Evolutionary conservation across 2,329 filamentous ascomycete genomes (phyloP).

Genomic region (Claviceps quebecensis): DNA sequence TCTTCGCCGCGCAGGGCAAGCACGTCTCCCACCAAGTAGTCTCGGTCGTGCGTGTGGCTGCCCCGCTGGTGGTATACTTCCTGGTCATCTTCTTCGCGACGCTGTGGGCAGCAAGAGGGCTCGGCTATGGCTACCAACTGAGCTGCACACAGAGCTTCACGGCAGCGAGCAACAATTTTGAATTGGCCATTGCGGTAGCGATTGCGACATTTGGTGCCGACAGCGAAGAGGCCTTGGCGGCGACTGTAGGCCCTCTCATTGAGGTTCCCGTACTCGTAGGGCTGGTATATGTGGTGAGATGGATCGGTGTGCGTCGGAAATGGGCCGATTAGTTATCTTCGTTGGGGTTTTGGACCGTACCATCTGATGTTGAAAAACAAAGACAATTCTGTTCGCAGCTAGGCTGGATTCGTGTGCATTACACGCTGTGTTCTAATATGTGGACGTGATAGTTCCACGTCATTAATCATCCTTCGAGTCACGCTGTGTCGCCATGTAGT

Average conservation of each 20-base stretch:
- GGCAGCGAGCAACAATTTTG: slow-evolving; percentile 86
- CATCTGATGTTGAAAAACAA: neutral
- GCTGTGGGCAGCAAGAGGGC: slow-evolving; percentile 42
- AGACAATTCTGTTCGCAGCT: neutral
- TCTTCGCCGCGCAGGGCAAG: slow-evolving; percentile 70
- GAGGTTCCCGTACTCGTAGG: slow-evolving; percentile 72
- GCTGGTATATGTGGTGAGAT: slow-evolving; percentile 51
- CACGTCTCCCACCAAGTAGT: slow-evolving; percentile 73
- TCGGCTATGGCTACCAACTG: slow-evolving; percentile 62
- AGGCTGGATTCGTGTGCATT: neutral
- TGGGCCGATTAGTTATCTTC: slow-evolving; percentile 1
- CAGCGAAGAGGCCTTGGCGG: slow-evolving; percentile 67
- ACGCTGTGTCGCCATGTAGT: neutral
- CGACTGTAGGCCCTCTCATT: slow-evolving; percentile 73
- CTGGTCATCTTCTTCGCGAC: slow-evolving; percentile 58
- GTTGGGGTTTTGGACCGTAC: neutral
- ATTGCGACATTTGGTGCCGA: slow-evolving; percentile 66
- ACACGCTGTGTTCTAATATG: neutral
- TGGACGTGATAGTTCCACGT: neutral
- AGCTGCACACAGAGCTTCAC: slow-evolving; percentile 72
- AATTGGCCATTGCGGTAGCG: slow-evolving; percentile 78
- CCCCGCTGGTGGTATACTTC: slow-evolving; percentile 74
- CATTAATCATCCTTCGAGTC: neutral
- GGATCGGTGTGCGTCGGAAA: slow-evolving; percentile 4
- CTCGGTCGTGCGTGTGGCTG: slow-evolving; percentile 66